Evolutionary conservation across 139 green algal genomes (phyloP).

Genomic region (Picochlorum sp.): DNA sequence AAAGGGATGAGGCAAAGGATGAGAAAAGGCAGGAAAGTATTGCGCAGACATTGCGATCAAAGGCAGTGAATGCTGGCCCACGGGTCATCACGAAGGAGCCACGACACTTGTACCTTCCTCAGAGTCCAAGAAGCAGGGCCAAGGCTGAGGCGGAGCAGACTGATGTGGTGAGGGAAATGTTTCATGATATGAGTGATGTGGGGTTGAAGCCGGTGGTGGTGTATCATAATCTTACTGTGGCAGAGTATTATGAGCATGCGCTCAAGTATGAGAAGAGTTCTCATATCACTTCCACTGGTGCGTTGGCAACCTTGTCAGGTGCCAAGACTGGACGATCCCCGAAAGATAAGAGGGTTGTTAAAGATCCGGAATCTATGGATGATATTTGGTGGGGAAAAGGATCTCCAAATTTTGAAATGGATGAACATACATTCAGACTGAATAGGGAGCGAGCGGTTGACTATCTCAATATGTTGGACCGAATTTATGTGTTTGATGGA

Average conservation of each 20-base stretch:
- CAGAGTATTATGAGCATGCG: conserved; percentile 51
- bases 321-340: conserved; percentile 84
- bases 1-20: not conserved
- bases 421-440: conserved; percentile 70
- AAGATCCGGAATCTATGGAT: conserved; percentile 51
- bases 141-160: conserved; percentile 23
- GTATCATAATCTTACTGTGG: conserved; percentile 58
- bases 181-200: conserved; percentile 44
- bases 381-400: conserved; percentile 79
- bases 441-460: conserved; percentile 78
- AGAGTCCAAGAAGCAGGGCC: conserved; percentile 17
- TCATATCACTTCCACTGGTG: conserved; percentile 54
- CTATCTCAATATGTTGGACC: conserved; percentile 83
- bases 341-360: conserved; percentile 90
- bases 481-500: conserved; percentile 71
- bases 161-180: conserved; percentile 30
- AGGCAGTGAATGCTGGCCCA: conserved; percentile 12
- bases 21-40: conserved; percentile 9
- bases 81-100: conserved; percentile 20
- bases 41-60: conserved; percentile 19
- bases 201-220: conserved; percentile 67
- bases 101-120: conserved; percentile 29
- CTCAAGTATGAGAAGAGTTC: conserved; percentile 58
- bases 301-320: conserved; percentile 67
- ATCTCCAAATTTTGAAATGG: conserved; percentile 74